Evolutionary conservation across 176 grass and related monocot genomes (phyloP), one percentile per base, ranked within the genome.

Genomic region (Cocos nucifera): DNA sequence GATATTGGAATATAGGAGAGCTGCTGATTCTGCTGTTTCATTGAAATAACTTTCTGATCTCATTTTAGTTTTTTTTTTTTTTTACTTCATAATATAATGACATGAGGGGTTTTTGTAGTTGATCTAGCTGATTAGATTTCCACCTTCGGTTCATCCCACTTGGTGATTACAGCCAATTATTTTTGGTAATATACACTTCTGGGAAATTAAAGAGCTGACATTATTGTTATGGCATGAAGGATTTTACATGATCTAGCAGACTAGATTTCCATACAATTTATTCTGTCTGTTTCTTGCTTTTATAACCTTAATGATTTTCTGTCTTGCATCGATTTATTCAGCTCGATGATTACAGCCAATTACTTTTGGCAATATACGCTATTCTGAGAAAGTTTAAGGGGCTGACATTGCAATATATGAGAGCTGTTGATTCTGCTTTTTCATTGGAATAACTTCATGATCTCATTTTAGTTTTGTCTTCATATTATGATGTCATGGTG

Each of bases 171-270:
- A 62, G 69, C 70, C 56, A 66, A 77, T 53, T 23, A 50, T 57
- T 15, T 61, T 57, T 79, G 81, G 59, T 60, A 75, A 70, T 71
- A 84, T 84, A 75, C 35, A 54, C 75, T 79, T 44, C 75, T 75
- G 65, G 65, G 22, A 59, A 54, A 22, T 28, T 9, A 9, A 35
- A 9, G 1, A 8, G 32, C 32, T 9, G 75, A 57, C 20, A 65
- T 59, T n/a, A 28, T 28, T 28, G 26, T 28, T 28, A 28, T 35
- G 32, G 32, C 32, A 35, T 35, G 32, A 6, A 9, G 32, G 1
- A 7, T 35, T 35, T 9, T 35, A 35, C 32, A 10, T 35, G 32
- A 10, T 35, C 32, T 35, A 35, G 32, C 5, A 2, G 32, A 35
- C 2, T 9, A 35, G 32, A 35, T 35, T 35, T 35, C 32, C 6